These are phyloP conservation scores for Crataegus laevigata DNA, from an alignment of 306 rosid genomes.

Conservation along the genomic window DNA sequence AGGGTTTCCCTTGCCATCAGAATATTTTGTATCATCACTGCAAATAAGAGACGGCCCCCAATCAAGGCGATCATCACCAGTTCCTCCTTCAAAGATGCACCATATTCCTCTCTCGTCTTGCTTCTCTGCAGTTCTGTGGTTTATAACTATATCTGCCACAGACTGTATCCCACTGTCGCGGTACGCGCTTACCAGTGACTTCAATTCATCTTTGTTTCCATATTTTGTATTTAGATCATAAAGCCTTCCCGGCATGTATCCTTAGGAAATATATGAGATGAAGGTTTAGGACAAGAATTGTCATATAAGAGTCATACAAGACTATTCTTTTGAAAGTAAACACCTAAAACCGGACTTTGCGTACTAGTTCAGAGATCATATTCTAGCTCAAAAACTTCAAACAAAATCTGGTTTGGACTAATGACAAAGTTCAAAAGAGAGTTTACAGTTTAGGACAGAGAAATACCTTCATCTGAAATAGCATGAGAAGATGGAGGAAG, in stretches of 20 bases:
- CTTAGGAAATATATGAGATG: slow-evolving; percentile 5
- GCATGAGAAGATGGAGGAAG: slow-evolving; percentile 87
- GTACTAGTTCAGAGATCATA: no score
- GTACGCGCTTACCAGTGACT: slow-evolving; percentile 43
- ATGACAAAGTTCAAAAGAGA: neutral
- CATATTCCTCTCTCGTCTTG: slow-evolving; percentile 56
- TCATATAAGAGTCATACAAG: neutral
- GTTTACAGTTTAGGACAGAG: no score
- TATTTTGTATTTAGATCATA: slow-evolving; percentile 71
- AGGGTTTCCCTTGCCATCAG: slow-evolving; percentile 65
- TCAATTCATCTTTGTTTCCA: slow-evolving; percentile 49
- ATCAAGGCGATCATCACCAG: slow-evolving; percentile 52
- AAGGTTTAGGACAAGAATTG: neutral
- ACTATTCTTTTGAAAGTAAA: no score
- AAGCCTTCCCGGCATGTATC: slow-evolving; percentile 79
- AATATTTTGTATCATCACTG: slow-evolving; percentile 51
- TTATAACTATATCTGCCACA: slow-evolving; percentile 76
- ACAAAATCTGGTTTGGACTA: neutral
- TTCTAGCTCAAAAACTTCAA: neutral
- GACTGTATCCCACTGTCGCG: slow-evolving; percentile 41
- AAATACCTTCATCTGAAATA: slow-evolving; percentile 29
- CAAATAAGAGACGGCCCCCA: slow-evolving; percentile 78
- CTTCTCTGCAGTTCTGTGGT: slow-evolving; percentile 75
- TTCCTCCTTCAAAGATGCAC: slow-evolving; percentile 79
- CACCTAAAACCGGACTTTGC: no score